These are phyloP conservation scores for Firmiana major DNA, from an alignment of 345 rosid species.

Conservation along the genomic window DNA sequence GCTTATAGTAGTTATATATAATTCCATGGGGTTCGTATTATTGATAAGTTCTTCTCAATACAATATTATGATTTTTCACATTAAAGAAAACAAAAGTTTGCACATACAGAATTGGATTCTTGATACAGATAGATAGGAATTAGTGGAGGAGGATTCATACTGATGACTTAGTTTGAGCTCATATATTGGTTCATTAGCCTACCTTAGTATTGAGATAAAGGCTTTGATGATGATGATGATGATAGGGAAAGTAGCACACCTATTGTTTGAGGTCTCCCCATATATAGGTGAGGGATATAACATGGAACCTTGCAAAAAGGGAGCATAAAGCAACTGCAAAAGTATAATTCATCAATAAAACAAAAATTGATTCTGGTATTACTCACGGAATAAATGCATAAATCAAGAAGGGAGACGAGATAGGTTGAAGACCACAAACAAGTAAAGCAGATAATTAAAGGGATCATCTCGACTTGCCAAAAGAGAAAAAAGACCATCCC, in stretches of 20 bases:
- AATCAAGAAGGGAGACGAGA: neutral
- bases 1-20: too few species aligned
- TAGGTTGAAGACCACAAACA: neutral
- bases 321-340: constrained; percentile 73
- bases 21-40: too few species aligned
- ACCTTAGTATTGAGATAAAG: too few species aligned
- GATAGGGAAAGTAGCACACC: constrained; percentile 40
- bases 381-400: neutral
- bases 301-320: constrained; percentile 80
- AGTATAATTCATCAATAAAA: neutral
- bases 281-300: constrained; percentile 81
- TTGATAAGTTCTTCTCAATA: too few species aligned
- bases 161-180: too few species aligned
- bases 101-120: constrained; percentile 4
- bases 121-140: neutral
- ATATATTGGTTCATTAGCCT: too few species aligned
- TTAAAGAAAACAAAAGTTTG: constrained; percentile 7
- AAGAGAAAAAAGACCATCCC: too few species aligned
- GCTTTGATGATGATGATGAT: too few species aligned
- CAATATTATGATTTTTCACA: too few species aligned
- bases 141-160: too few species aligned
- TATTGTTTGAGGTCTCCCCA: constrained; percentile 94
- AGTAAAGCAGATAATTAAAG: neutral
- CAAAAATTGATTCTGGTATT: constrained; percentile 1
- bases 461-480: neutral